A percentile compares a stretch with the other conserved stretches of the same genome.
Conservation (phyloP, 2,329 filamentous ascomycete species). For the Trichoderma polysporum region DNA sequence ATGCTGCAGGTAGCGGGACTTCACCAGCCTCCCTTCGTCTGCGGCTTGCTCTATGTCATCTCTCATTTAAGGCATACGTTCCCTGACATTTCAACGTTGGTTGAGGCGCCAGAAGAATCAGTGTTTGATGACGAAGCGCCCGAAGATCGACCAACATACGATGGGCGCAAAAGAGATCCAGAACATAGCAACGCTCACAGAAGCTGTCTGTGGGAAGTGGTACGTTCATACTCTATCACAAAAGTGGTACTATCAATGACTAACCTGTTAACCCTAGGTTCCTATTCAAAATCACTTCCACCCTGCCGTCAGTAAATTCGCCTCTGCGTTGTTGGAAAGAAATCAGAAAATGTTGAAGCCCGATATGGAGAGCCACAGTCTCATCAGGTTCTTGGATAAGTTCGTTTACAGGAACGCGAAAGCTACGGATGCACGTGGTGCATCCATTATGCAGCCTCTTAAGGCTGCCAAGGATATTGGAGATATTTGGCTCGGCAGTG, state of each 20-base stretch:
- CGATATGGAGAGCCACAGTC: constrained; percentile 82
- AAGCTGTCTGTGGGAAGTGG: constrained; percentile 89
- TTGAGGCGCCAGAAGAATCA: constrained; percentile 77
- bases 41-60: constrained; percentile 87
- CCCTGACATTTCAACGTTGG: constrained; percentile 73
- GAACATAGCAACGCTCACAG: constrained; percentile 90
- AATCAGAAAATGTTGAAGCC: constrained; percentile 80
- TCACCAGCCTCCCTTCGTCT: constrained; percentile 90
- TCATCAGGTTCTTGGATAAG: constrained; percentile 94
- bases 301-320: constrained; percentile 85
- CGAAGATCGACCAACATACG: constrained; percentile 56
- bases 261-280: constrained; percentile 32
- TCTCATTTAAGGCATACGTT: constrained; percentile 78
- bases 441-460: constrained; percentile 96
- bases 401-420: constrained; percentile 98
- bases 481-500: constrained; percentile 57
- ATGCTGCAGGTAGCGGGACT: constrained; percentile 83
- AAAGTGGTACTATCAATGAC: background rate
- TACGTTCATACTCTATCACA: constrained; percentile 43
- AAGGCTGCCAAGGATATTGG: constrained; percentile 51
- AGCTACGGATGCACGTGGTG: constrained; percentile 67
- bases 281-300: constrained; percentile 70
- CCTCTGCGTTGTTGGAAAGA: constrained; percentile 66
- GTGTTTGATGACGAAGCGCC: constrained; percentile 63
- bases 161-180: constrained; percentile 87